Evolutionary conservation across 495 filamentous ascomycete species (phyloP).

Genomic region (Coniosporium apollinis): DNA sequence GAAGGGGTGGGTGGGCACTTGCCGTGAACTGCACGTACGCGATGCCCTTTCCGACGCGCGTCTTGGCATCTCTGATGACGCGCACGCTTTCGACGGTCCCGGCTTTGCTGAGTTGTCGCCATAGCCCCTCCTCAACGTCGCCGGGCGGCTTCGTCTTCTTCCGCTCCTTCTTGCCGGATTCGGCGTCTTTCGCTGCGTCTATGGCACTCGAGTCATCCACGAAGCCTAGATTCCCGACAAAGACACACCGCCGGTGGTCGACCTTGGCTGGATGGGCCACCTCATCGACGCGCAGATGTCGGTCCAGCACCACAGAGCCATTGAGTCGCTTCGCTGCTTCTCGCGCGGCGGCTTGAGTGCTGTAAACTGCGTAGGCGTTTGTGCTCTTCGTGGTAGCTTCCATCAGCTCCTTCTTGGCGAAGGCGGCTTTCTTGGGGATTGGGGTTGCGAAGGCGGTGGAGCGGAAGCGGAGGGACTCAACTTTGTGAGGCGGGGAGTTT

Average conservation of each 20-base stretch:
- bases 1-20: constrained; percentile 9
- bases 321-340: constrained; percentile 66
- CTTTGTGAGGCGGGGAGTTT: constrained; percentile 37
- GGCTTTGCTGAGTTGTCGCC: constrained; percentile 65
- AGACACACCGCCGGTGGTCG: constrained; percentile 81
- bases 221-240: constrained; percentile 92
- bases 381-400: constrained; percentile 79
- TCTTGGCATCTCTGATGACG: constrained; percentile 76
- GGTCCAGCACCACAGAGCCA: constrained; percentile 64
- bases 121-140: constrained; percentile 90
- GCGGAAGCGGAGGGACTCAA: constrained; percentile 84
- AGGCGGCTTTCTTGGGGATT: constrained; percentile 84
- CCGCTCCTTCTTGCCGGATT: constrained; percentile 34
- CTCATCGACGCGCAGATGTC: constrained; percentile 79
- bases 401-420: constrained; percentile 64
- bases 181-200: constrained; percentile 36
- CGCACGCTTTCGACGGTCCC: constrained; percentile 85
- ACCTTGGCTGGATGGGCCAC: constrained; percentile 71
- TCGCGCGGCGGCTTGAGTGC: constrained; percentile 50
- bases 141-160: constrained; percentile 52
- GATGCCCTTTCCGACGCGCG: constrained; percentile 90
- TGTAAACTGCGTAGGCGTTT: constrained; percentile 87
- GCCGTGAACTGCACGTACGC: constrained; percentile 91
- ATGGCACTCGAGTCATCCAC: constrained; percentile 65
- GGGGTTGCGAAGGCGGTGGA: constrained; percentile 65